Evolutionary conservation across 306 rosid genomes (phyloP), one percentile per base, ranked within the genome.

Genomic region (Vicia villosa): DNA sequence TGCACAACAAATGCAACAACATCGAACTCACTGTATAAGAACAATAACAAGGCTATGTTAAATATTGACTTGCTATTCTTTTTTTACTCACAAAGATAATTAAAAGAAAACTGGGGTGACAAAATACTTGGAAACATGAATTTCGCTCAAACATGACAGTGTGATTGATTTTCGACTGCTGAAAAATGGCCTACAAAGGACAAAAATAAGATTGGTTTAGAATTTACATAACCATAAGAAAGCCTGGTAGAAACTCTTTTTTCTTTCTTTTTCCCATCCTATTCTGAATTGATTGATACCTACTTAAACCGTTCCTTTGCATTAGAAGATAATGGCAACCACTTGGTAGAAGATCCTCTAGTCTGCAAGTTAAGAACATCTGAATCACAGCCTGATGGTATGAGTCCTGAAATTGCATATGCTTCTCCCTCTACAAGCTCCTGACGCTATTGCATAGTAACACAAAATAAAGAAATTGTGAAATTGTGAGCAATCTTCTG

Each of bases 381-480:
- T 5, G 75, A 82, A 82, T 87, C 85, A 38, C 80, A 70, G 78
- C 74, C 79, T 34, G 77, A 82, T 22, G 98, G 94, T 46, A 56
- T 55, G 69, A 93, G 97, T 49, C 93, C 97, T 14, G 87, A 36
- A 81, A 92, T 73, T 41, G 68, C 64, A 69, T 90, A 93, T 79
- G 94, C 97, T 69, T 68, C 82, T 41, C 98, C 98, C 85, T 93
- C 98, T 21, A 67, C 85, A 87, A 93, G 86, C 79, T 83, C 97
- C 69, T 76, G 79, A 60, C 73, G 77, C 98, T 93, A 82, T 66
- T 81, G 79, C 60, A 73, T 80, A 45, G 72, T 54, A 60, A 66
- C 68, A 73, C 36, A 70, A 49, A 19, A 77, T 43, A 56, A 45
- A 63, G 46, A 20, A 20, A 13, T 24, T 56, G 2, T 26, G 72